Percentiles rank a stretch among this genome's conserved stretches.
Evolutionary conservation across 345 rosid genomes (phyloP).

Genomic region (Brassica napus): Da-Ae NC_063438.1:12715501-12716000

Average conservation of each 20-base stretch:
- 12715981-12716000: not conserved
- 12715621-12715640: constrained; percentile 9
- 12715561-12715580: not conserved
- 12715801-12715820: not conserved
- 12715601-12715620: constrained; percentile 8
- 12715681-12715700: constrained; percentile 27
- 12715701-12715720: constrained; percentile 19
- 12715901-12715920: constrained; percentile 10
- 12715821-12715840: not conserved
- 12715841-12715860: not conserved
- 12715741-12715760: too few relatives aligned
- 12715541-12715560: not conserved
- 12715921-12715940: not conserved
- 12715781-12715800: too few relatives aligned
- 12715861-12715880: constrained; percentile 3
- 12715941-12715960: constrained; percentile 9
- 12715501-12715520: not conserved
- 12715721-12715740: constrained; percentile 21
- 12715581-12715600: not conserved
- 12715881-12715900: constrained; percentile 11
- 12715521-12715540: not conserved
- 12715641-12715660: constrained; percentile 1
- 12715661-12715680: constrained; percentile 5
- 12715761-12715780: too few relatives aligned
- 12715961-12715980: not conserved